Conservation (phyloP, 441 rosid genomes). For the Biscutella laevigata region DNA sequence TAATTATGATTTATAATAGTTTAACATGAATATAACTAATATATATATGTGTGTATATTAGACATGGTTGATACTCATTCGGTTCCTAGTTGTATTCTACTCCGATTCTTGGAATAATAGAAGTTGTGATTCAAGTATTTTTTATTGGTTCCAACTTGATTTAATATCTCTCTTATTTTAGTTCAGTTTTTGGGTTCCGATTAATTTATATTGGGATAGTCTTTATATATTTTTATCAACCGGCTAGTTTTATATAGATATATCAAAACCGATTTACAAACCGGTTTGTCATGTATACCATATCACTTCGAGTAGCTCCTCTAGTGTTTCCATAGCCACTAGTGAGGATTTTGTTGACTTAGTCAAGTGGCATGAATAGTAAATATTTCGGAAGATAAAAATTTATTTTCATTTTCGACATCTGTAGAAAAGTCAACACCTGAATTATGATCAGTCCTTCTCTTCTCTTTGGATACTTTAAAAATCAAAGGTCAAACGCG, state of each 20-base stretch:
- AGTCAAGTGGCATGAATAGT: slow-evolving; percentile 6
- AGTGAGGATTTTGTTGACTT: background rate
- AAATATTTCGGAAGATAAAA: background rate
- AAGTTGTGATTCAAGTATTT: too few species aligned
- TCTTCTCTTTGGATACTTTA: background rate
- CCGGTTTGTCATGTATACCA: slow-evolving; percentile 91
- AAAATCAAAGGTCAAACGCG: slow-evolving; percentile 17
- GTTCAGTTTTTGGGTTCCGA: too few species aligned
- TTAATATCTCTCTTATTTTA: too few species aligned
- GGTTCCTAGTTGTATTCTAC: too few species aligned
- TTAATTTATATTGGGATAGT: too few species aligned
- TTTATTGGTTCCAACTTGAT: too few species aligned
- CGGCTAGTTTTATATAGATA: background rate
- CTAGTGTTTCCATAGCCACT: slow-evolving; percentile 90
- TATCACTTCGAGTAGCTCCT: slow-evolving; percentile 85
- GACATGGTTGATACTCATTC: too few species aligned
- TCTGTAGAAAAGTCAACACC: slow-evolving; percentile 13
- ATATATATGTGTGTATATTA: too few species aligned
- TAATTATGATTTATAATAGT: too few species aligned
- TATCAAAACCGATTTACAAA: slow-evolving; percentile 16
- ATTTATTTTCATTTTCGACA: slow-evolving; percentile 8
- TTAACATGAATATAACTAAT: too few species aligned
- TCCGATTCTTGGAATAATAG: too few species aligned
- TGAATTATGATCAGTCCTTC: slow-evolving; percentile 7
- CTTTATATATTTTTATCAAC: too few species aligned